Percentiles rank a stretch among this genome's conserved stretches.
These are phyloP conservation scores for Fusarium guadeloupense DNA, from an alignment of 2,329 filamentous ascomycete species.

Conservation along the genomic window DNA sequence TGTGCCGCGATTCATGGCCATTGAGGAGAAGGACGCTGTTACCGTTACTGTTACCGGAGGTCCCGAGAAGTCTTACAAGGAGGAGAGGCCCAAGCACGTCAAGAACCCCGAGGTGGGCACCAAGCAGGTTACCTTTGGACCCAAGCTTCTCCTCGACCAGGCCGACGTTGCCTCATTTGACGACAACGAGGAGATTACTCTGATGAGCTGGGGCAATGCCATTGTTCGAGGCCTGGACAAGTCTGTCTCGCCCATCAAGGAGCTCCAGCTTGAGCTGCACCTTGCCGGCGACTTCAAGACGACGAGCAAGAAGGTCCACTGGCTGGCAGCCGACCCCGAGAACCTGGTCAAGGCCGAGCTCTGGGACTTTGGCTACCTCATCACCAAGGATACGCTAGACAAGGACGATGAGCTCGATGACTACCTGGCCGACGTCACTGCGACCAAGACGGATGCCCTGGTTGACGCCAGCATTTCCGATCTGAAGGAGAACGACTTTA, in stretches of 20 bases:
- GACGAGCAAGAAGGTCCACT: conserved; percentile 96
- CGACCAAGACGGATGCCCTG: conserved; percentile 76
- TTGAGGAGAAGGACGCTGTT: conserved; percentile 76
- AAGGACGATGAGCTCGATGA: conserved; percentile 88
- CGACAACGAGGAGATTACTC: conserved; percentile 87
- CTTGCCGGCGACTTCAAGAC: conserved; percentile 93
- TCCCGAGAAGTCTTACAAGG: conserved; percentile 67
- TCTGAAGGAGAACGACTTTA: conserved; percentile 87
- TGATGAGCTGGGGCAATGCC: conserved; percentile 97
- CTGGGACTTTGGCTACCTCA: conserved; percentile 93
- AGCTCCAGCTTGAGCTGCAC: conserved; percentile 85
- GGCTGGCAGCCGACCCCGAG: conserved; percentile 81
- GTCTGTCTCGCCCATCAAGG: conserved; percentile 66
- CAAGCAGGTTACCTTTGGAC: conserved; percentile 85
- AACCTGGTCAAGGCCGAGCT: conserved; percentile 83
- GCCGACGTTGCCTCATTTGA: conserved; percentile 84
- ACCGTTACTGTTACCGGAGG: conserved; percentile 75
- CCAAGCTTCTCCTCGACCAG: conserved; percentile 83
- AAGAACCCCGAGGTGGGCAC: conserved; percentile 87
- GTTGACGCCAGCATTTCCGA: conserved; percentile 83
- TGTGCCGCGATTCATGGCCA: conserved; percentile 76
- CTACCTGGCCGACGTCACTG: conserved; percentile 79
- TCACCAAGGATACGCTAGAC: conserved; percentile 93
- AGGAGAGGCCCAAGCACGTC: conserved; percentile 85
- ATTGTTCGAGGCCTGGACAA: conserved; percentile 74